Base-by-base conservation (phyloP, 768 basidiomycete species). In the Sporobolomyces pararoseus region DNA sequence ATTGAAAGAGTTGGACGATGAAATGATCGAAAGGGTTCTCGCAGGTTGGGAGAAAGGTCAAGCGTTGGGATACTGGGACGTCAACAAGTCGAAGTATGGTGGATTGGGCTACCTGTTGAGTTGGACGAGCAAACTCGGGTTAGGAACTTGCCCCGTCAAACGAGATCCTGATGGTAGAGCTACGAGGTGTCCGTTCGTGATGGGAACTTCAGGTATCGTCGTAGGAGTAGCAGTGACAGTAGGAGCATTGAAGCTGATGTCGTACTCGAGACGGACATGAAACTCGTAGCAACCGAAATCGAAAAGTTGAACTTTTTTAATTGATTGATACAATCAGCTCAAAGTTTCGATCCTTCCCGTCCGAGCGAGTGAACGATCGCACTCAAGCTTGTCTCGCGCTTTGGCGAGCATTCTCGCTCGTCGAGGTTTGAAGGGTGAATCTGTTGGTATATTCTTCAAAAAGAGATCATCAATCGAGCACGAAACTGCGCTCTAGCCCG, bases 21-120 rank as follows among this genome's bases (percentile, higher is more conserved):
- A 76, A 21, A 83, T 83, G 79, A 88, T 90, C 80, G 80, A 81
- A 34, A 83, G 76, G 65, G 80, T 98, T 23, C 79, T 99, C 68
- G 84, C 88, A 51, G 95, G 95, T 5, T 99, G 93, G 93, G 89
- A 91, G 75, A 83, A 85, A 52, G 81, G 84, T 12, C 75, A 75
- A 67, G 78, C 81, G 10, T 59, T 76, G 9, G 73, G 76, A 14
- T 77, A 72, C 42, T 66, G 63, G 60, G 70, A 75, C 61, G 74
- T 77, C 29, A 67, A 63, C 47, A 53, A 34, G 29, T 27, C 49
- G 4, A 31, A 29, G 23, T 61, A 32, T 29, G 3, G 2, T 7
- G 64, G 64, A 21, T 29, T 59, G 7, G 72, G 72, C 1, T 35
- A 35, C 17, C 7, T 66, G 2, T 17, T 42, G 46, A 62, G 47